These are phyloP conservation scores for Thermochaetoides thermophila DNA, from an alignment of 495 filamentous ascomycete genomes.

Conservation along the genomic window DNA sequence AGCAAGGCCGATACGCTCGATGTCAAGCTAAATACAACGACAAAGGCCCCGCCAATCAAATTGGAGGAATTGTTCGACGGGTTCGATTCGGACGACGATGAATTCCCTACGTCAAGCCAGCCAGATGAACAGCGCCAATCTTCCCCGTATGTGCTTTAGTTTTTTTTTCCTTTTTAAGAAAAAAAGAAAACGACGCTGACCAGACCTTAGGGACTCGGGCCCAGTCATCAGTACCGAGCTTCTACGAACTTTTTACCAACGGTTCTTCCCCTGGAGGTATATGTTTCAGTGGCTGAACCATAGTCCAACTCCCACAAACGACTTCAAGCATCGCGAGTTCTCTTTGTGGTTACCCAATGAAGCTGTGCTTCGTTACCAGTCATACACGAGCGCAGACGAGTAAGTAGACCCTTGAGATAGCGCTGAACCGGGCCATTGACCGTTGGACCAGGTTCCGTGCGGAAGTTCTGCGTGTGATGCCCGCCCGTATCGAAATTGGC, in stretches of 20 bases:
- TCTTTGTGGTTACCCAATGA: constrained; percentile 83
- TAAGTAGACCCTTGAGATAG: constrained; percentile 23
- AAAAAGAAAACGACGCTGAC: constrained; percentile 4
- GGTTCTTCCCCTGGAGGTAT: constrained; percentile 87
- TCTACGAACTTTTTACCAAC: constrained; percentile 85
- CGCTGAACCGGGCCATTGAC: background rate
- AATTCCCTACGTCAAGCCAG: constrained; percentile 44
- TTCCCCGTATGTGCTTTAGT: constrained; percentile 16
- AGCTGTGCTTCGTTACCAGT: constrained; percentile 82
- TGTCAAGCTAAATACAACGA: constrained; percentile 14
- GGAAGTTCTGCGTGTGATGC: constrained; percentile 72
- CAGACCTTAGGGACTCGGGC: constrained; percentile 8
- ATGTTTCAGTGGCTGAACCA: constrained; percentile 99
- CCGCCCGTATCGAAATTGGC: constrained; percentile 92
- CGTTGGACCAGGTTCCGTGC: constrained; percentile 55
- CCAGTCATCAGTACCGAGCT: constrained; percentile 56
- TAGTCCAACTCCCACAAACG: constrained; percentile 64
- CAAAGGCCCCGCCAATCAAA: constrained; percentile 48
- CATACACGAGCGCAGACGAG: constrained; percentile 75
- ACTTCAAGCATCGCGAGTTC: constrained; percentile 90
- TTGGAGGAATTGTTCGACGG: constrained; percentile 72
- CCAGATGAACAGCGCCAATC: too few species aligned
- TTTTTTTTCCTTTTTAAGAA: background rate
- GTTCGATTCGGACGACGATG: constrained; percentile 63
- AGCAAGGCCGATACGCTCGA: constrained; percentile 5